Evolutionary conservation across 331 rosid species (phyloP), one percentile per base, ranked within the genome.

Genomic region (Malus hybrid): DNA sequence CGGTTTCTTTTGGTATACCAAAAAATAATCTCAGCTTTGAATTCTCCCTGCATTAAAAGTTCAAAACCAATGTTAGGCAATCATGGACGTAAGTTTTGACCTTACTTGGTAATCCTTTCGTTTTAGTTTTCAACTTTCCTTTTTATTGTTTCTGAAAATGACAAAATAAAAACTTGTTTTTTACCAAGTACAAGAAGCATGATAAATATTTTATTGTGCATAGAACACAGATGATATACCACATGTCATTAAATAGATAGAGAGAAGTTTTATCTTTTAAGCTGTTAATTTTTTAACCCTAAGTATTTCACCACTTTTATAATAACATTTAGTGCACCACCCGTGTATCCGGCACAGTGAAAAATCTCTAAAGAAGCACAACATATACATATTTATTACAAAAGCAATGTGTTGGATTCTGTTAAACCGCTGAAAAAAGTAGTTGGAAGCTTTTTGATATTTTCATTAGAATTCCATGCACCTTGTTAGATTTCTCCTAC

Each of bases 201-300:
- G 11, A 36, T 7, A 36, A 36, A 36, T 7, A 0, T 7, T 2
- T 36, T 2, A 39, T 39, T 9, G 1, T 39, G 11, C 12, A 1
- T 0, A 0, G 3, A 8, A 39, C 4, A 39, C 44, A 0, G 44
- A 0, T 39, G 44, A 0, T 39, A 39, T 3, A 39, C 0, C 12
- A 39, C 12, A 9, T 39, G 1, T 39, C 44, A 39, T 39, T 39
- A 39, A 8, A 9, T 39, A 39, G 44, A 39, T 39, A 39, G 0
- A 39, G 12, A 39, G 12, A 39, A 39, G 11, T 39, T 39, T 39
- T 39, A 39, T 36, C 42, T 36, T 8, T 7, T 2, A 36, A 7
- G 11, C 42, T 36, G 42, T 36, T 36, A 36, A 36, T 9, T 39
- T 39, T 39, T 39, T 39, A 39, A 39, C 44, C 3, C 12, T 36